Conservation (phyloP, 345 rosid species). For the Lepidium didymum region DNA sequence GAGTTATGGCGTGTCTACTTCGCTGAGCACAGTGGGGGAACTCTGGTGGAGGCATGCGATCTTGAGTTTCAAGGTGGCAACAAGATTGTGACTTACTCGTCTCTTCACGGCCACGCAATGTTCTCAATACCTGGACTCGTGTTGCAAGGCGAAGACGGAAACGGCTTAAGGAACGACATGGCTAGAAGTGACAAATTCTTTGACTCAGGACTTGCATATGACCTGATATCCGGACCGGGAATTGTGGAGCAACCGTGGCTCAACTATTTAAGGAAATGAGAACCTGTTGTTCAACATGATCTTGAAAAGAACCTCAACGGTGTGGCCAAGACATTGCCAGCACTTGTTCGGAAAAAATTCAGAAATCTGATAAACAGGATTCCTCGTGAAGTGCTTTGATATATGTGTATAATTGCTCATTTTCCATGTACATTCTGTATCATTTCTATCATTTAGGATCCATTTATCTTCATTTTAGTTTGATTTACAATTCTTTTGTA, state of each 20-base stretch:
- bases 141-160: constrained; percentile 44
- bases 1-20: constrained; percentile 49
- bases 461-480: too few relatives aligned
- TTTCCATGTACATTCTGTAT: too few relatives aligned
- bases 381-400: constrained; percentile 40
- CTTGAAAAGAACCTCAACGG: constrained; percentile 29
- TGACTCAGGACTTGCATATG: constrained; percentile 37
- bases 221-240: constrained; percentile 33
- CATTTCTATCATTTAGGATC: too few relatives aligned
- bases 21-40: constrained; percentile 63
- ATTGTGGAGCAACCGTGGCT: constrained; percentile 54
- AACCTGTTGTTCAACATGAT: constrained; percentile 48
- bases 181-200: constrained; percentile 44
- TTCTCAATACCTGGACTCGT: constrained; percentile 60
- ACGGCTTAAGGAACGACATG: constrained; percentile 69
- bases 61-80: constrained; percentile 58
- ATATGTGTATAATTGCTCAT: too few relatives aligned
- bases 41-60: constrained; percentile 51
- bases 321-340: constrained; percentile 40
- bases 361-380: constrained; percentile 35
- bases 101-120: constrained; percentile 73
- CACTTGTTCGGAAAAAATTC: constrained; percentile 34
- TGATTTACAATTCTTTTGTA: too few relatives aligned
- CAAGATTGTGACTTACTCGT: constrained; percentile 49
- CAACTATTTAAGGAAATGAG: constrained; percentile 65